Base-by-base conservation (phyloP, 768 basidiomycete genomes). In the Trametes sanguinea region DNA sequence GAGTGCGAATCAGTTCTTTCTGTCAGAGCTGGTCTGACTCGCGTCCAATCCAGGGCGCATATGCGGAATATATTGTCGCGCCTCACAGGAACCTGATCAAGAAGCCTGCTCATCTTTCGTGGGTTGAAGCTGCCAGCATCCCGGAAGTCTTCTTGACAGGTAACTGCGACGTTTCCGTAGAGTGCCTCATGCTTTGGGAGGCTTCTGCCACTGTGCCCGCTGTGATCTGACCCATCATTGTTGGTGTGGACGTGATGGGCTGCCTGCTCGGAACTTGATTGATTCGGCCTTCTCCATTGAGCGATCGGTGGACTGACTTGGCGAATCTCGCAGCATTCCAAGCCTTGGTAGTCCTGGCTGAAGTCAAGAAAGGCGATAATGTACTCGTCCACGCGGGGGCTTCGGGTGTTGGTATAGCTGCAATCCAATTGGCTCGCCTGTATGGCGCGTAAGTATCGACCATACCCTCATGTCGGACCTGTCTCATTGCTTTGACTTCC, bases 301-400 rank as follows among this genome's bases (percentile, higher is more conserved):
- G 35, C 35, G 11, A 37, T 22, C 1, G 22, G 22, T 37, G 35
- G 32, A 22, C 6, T 14, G 14, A 32, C 43, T 40, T 30, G 1
- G 14, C 14, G 40, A 51, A 8, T 6, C 33, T 62, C 16, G 42
- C 65, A 85, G 87, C 87, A 4, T 87, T 79, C 70, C 86, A 88
- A 68, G 86, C 83, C 0, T 72, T 89, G 17, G 79, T 92, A 50
- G 71, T 88, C 39, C 83, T 87, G 63, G 90, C 87, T 0, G 81
- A 89, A 66, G 68, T 95, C 46, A 83, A 88, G 70, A 70, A 80
- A 64, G 85, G 85, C 39, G 88, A 93, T 50, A 76, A 89, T 68
- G 91, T 94, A 9, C 81, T 98, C 14, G 81, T 98, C 11, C 96
- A 98, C 70, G 94, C 94, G 17, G 95, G 88, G 6, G 94, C 94